Evolutionary conservation across 176 grass and related monocot genomes (phyloP), one percentile per base, ranked within the genome.

Genomic region (Tillandsia leiboldiana): DNA sequence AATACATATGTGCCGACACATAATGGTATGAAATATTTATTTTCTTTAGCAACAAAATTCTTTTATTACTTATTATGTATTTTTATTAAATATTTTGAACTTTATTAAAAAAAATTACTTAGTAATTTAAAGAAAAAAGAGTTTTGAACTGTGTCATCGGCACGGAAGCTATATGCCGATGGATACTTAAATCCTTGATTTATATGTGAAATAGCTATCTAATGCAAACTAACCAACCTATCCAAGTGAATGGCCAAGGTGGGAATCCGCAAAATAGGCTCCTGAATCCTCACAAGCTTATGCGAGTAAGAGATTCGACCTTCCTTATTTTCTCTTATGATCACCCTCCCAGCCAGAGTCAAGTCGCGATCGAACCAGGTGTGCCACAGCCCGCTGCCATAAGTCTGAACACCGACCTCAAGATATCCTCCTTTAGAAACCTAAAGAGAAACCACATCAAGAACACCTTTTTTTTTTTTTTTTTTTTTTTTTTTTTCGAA

Each of bases 291-390:
- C 33, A 97, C 74, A 81, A 97, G 89, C 67, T 80, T 86, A 72
- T 92, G 94, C 11, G 51, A 77, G 81, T 85, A 97, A 48, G 89
- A 85, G 15, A 81, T 71, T 1, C 1, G 54, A 15, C 71, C 89
- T 24, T 77, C 77, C 50, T 75, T 90, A 56, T 57, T 87, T 74
- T 92, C 82, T 76, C 75, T 65, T 64, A 84, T 51, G 48, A 97
- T 90, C 64, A 92, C 86, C 62, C 94, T 84, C 65, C 94, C 94
- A 29, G 94, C 89, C 63, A 97, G 1, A 53, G 94, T 85, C 80
- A 97, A 86, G 61, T 97, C 94, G 17, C 94, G 94, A 57, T 97
- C 94, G 28, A 97, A 97, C 94, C 94, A 97, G 58, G 94, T 97
- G 82, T 97, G 70, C 94, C 94, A 97, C 63, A 97, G 71, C 10